These are phyloP conservation scores for Setaria viridis DNA, from an alignment of 202 grass and related monocot genomes.

Conservation along the genomic window DNA sequence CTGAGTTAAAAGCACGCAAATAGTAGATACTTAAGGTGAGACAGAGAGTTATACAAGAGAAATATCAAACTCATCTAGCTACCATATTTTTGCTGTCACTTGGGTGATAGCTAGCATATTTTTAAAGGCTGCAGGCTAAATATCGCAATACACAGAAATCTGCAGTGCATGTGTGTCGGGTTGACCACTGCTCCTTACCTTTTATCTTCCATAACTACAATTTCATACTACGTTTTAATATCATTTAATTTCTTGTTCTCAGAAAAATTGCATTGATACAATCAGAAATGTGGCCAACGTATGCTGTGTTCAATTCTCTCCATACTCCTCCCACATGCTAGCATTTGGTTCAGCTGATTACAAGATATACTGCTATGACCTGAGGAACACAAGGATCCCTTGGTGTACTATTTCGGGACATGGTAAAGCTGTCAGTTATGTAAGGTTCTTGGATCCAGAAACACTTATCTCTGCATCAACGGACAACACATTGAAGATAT, in stretches of 20 bases:
- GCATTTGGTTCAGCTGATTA: conserved; percentile 94
- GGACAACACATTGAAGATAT: conserved; percentile 96
- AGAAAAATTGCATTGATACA: conserved; percentile 81
- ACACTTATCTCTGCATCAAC: conserved; percentile 93
- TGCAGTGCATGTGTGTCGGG: neutral
- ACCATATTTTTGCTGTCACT: neutral
- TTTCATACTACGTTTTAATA: conserved; percentile 27
- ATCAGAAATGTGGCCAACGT: conserved; percentile 90
- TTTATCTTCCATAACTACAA: neutral
- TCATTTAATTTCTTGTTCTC: conserved; percentile 41
- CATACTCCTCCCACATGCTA: conserved; percentile 81
- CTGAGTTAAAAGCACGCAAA: conserved; percentile 26
- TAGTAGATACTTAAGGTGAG: conserved; percentile 23
- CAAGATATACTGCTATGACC: conserved; percentile 96
- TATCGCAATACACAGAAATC: neutral
- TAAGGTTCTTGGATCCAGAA: conserved; percentile 83
- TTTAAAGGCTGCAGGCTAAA: neutral
- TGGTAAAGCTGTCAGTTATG: conserved; percentile 94
- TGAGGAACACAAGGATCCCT: conserved; percentile 91
- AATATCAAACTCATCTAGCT: conserved; percentile 27
- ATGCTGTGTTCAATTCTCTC: conserved; percentile 94
- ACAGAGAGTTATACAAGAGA: neutral
- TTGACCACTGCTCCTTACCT: conserved; percentile 7
- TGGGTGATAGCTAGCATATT: neutral
- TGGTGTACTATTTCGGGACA: conserved; percentile 97